Base-by-base conservation (phyloP, 2,329 filamentous ascomycete genomes). In the Harringtonia aguacate region DNA sequence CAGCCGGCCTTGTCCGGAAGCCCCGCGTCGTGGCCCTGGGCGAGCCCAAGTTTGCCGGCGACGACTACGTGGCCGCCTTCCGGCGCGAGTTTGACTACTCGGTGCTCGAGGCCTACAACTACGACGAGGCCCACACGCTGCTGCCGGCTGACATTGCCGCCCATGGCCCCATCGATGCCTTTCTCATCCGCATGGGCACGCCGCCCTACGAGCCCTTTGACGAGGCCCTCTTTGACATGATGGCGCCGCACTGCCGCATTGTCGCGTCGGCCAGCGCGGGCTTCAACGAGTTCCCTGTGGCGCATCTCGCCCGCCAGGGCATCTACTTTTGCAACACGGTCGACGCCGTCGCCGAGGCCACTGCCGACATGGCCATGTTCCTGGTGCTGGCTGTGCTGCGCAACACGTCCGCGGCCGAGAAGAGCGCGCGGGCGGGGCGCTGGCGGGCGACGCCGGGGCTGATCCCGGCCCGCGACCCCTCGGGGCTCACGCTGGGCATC, bases 321-420 rank as follows among this genome's bases (percentile, higher is more conserved):
- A 65, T 77, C 22, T 70, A 62, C 56, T 75, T 78, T 51, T 77
- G 70, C 58, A 77, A 75, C 49, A 66, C 66, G 0, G 55, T 68
- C 3, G 64, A 77, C 47, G 73, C 71, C 0, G 71, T 72, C 1
- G 66, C 72, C 0, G 68, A 77, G 45, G 69, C 72, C 14, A 49
- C 44, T 2, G 44, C 47, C 0, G 56, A 60, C 1, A 55, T 49
- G 38, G 45, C 44, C 14, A 50, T 62, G 24, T 63, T 62, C 34
- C 41, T 64, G 0, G 52, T 44, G 1, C 42, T 64, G 1, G 55
- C 58, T 1, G 55, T 34, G 9, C 34, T 48, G 28, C 65, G 70
- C 41, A 68, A 75, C 46, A 62, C 68, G 1, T 61, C 53, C 4
- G 52, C 56, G 1, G 62, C 62, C 3, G 65, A 70, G 50, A 61